Evolutionary conservation across 2,329 filamentous ascomycete genomes (phyloP), one percentile per base, ranked within the genome.

Genomic region (Teratosphaeria destructans): DNA sequence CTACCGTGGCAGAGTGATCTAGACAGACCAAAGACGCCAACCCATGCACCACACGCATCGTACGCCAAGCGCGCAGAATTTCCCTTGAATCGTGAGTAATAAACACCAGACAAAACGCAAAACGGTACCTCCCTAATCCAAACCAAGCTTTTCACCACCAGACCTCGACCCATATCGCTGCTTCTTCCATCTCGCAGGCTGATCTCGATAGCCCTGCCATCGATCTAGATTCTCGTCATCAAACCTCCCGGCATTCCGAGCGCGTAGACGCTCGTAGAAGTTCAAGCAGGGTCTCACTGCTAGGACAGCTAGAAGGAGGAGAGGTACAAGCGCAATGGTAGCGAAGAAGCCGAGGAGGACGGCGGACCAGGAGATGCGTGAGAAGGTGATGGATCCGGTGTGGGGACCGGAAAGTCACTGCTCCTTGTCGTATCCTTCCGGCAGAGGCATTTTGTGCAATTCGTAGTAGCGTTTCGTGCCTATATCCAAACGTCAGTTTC

Each of bases 391-490:
- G 6, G 62, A 16, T 16, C 26, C 12, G 27, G 23, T 16, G 53
- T 67, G 65, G 54, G 65, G 58, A 3, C 65, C 66, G 35, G 62
- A 61, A 37, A 66, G 69, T 72, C 70, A 73, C 61, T 70, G 69
- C 59, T 72, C 66, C 63, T 71, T 82, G 72, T 95, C 86, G 76
- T 88, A 96, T 63, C 93, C 94, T 66, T 86, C 83, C 14, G 94
- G 94, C 78, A 94, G 95, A 62, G 86, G 76, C 74, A 93, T 76
- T 59, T 85, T 82, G 74, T 92, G 95, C 68, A 91, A 75, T 54
- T 96, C 89, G 72, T 88, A 97, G 79, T 82, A 99, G 68, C 87
- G 85, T 37, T 88, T 84, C 57, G 93, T 96, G 79, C 89, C 89
- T 93, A 37, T 34, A 29, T 16, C 16, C 19, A 23, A 3, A 39